These are phyloP conservation scores for Copromyces sp. DNA, from an alignment of 495 filamentous ascomycete genomes.

Conservation along the genomic window DNA sequence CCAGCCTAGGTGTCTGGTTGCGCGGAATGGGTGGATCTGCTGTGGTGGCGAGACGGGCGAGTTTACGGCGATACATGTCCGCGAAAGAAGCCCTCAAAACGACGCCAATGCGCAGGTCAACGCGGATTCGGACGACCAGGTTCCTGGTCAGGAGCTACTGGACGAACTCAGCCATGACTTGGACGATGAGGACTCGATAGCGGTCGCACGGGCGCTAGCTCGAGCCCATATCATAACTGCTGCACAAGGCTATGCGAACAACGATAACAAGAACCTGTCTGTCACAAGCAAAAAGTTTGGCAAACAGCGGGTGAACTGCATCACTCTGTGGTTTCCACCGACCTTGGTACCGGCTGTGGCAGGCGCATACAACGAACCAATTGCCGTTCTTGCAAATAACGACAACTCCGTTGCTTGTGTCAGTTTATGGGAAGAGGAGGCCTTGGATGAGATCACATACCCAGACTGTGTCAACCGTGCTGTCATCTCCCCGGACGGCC, in stretches of 20 bases:
- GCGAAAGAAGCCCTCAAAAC: slow-evolving; percentile 20
- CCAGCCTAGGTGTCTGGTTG: slow-evolving; percentile 71
- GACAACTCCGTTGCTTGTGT: slow-evolving; percentile 77
- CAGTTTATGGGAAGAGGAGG: slow-evolving; percentile 42
- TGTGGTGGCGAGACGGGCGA: slow-evolving; percentile 80
- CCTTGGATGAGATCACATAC: slow-evolving; percentile 58
- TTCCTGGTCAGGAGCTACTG: slow-evolving; percentile 34
- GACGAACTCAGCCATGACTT: slow-evolving; percentile 25
- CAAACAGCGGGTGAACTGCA: slow-evolving; percentile 44
- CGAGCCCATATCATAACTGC: slow-evolving; percentile 17
- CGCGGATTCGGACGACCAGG: slow-evolving; percentile 46
- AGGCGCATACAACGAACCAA: slow-evolving; percentile 32
- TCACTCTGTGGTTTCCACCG: slow-evolving; percentile 43
- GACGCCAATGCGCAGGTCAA: slow-evolving; percentile 27
- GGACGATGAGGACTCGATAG: slow-evolving; percentile 15
- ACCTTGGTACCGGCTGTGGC: slow-evolving; percentile 8
- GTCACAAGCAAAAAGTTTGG: slow-evolving; percentile 34
- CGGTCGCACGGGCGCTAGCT: not conserved
- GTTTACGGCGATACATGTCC: slow-evolving; percentile 66
- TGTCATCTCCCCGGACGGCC: slow-evolving; percentile 80
- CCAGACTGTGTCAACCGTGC: slow-evolving; percentile 84
- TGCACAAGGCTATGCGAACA: slow-evolving; percentile 1
- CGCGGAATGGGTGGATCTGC: slow-evolving; percentile 78
- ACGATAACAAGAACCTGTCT: slow-evolving; percentile 24
- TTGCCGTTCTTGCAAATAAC: slow-evolving; percentile 61